Conservation (phyloP, 176 grass and related monocot species). For the Aechmea fasciata region DNA sequence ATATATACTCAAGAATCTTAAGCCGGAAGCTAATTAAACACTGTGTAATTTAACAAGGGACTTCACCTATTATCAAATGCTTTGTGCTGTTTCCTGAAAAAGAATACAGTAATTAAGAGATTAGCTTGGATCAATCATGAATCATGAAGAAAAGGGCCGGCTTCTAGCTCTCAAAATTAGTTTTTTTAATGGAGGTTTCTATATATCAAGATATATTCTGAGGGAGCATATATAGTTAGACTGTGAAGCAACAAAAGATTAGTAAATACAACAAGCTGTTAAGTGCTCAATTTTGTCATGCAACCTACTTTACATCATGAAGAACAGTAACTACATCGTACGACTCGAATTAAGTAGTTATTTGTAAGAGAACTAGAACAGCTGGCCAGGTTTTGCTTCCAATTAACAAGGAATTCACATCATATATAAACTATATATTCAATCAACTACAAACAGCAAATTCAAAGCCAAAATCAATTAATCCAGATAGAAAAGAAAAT, state of each 20-base stretch:
- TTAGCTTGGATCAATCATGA: background rate
- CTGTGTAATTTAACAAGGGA: too few species aligned
- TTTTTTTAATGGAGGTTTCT: background rate
- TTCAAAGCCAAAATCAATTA: background rate
- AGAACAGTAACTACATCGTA: too few species aligned
- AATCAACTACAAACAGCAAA: background rate
- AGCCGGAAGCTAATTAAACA: too few species aligned
- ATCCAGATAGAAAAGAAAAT: background rate
- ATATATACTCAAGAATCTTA: background rate
- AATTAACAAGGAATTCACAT: background rate
- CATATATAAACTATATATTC: background rate
- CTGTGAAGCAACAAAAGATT: background rate
- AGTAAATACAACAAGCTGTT: background rate
- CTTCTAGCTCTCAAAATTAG: background rate
- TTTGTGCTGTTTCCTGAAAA: background rate
- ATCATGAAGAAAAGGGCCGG: background rate
- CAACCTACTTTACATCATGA: background rate
- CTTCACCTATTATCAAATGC: background rate
- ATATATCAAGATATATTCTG: background rate
- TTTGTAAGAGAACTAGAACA: background rate
- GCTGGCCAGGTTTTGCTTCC: background rate
- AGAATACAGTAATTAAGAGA: background rate
- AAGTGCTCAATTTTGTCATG: background rate
- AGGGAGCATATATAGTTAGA: too few species aligned
- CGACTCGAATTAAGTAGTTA: too few species aligned